Conservation (phyloP, 495 filamentous ascomycete species). For the Penicillium lagena region DNA sequence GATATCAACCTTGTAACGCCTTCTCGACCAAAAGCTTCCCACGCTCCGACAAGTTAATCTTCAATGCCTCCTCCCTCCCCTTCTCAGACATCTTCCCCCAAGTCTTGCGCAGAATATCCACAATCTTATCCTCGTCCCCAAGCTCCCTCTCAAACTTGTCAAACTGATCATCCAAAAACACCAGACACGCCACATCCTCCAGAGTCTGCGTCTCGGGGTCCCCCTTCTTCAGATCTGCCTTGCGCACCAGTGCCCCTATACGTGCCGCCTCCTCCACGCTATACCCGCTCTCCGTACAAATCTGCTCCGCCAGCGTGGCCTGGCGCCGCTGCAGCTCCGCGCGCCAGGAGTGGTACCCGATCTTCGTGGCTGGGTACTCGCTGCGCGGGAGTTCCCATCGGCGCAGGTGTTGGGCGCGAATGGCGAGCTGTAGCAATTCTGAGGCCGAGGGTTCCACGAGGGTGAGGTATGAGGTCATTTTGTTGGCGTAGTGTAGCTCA, state of each 20-base stretch:
- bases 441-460: slow-evolving; percentile 49
- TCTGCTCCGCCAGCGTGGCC: slow-evolving; percentile 51
- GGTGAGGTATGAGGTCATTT: slow-evolving; percentile 67
- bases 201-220: slow-evolving; percentile 64
- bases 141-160: slow-evolving; percentile 61
- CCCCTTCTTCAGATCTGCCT: slow-evolving; percentile 52
- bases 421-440: slow-evolving; percentile 60
- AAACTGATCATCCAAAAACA: slow-evolving; percentile 81
- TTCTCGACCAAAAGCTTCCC: slow-evolving; percentile 54
- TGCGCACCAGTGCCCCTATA: slow-evolving; percentile 56
- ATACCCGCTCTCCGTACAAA: slow-evolving; percentile 48
- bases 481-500: slow-evolving; percentile 72
- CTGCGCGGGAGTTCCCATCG: slow-evolving; percentile 74
- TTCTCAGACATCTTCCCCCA: slow-evolving; percentile 73
- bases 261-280: slow-evolving; percentile 38
- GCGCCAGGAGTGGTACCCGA: slow-evolving; percentile 73
- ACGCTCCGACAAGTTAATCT: slow-evolving; percentile 55
- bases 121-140: slow-evolving; percentile 65
- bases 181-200: slow-evolving; percentile 80
- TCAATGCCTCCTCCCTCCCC: slow-evolving; percentile 62
- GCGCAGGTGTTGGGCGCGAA: slow-evolving; percentile 74
- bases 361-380: slow-evolving; percentile 60
- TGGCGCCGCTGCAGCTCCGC: slow-evolving; percentile 63
- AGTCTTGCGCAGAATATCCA: slow-evolving; percentile 70
- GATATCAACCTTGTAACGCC: slow-evolving; percentile 45